Percentiles rank a stretch among this genome's conserved stretches.
Conservation (phyloP, 495 filamentous ascomycete species). For the Hypoxylon fragiforme region DNA sequence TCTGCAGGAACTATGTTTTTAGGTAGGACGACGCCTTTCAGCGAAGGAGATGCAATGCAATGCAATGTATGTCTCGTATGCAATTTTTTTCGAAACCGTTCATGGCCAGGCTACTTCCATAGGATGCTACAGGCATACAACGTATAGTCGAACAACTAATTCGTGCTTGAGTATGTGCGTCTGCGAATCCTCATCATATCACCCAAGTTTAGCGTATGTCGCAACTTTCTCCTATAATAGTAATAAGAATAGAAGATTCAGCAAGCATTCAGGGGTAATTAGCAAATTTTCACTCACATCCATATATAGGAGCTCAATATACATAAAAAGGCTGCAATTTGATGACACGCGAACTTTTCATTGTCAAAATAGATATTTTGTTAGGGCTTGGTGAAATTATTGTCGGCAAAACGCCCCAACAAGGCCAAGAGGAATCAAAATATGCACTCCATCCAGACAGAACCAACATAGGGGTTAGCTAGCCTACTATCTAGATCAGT, state of each 20-base stretch:
- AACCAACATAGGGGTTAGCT: no score
- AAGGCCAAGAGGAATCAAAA: no score
- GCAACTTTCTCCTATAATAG: neutral
- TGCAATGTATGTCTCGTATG: constrained; percentile 23
- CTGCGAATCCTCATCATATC: constrained; percentile 14
- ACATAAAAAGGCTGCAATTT: neutral
- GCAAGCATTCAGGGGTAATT: neutral
- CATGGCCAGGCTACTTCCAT: constrained; percentile 18
- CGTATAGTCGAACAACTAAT: constrained; percentile 26
- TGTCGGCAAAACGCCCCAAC: neutral
- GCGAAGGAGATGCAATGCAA: constrained; percentile 4
- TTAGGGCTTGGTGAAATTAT: neutral
- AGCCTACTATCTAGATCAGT: no score
- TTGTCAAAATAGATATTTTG: neutral
- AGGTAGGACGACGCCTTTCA: constrained; percentile 19
- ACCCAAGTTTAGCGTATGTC: constrained; percentile 12
- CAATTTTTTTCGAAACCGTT: constrained; percentile 25
- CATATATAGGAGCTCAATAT: neutral
- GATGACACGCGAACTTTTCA: neutral
- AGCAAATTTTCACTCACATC: neutral
- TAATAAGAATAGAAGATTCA: neutral
- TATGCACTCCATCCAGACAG: no score
- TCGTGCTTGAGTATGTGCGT: constrained; percentile 11
- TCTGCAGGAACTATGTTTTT: constrained; percentile 25
- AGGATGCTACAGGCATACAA: constrained; percentile 7